phyloP scores from a whole-genome alignment of 192 early-diverging fungal genomes.

The Gorgonomyces haynaldii region DNA sequence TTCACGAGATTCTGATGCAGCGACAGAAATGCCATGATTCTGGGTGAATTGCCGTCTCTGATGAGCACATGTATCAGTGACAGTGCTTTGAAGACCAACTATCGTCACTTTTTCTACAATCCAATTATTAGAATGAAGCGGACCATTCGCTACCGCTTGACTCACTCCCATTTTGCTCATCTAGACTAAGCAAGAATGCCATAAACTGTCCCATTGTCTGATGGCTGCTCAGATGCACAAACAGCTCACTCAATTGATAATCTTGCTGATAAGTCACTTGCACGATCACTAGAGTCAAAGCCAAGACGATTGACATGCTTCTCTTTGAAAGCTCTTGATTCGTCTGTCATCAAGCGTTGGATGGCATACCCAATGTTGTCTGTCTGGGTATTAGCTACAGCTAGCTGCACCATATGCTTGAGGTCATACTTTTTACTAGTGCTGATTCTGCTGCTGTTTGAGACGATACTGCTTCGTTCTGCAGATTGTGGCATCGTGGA shows the following conservation, averaged over 20 bases:
- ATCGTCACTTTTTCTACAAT: constrained; percentile 40
- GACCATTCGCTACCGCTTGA: constrained; percentile 12
- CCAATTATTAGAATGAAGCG: constrained; percentile 35
- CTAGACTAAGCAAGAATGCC: too few relatives aligned
- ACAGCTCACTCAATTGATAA: too few relatives aligned
- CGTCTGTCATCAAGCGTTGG: constrained; percentile 32
- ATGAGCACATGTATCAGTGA: constrained; percentile 62
- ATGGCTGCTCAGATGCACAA: too few relatives aligned
- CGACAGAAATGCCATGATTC: constrained; percentile 43
- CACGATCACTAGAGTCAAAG: constrained; percentile 22
- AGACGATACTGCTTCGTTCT: too few relatives aligned
- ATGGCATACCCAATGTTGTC: too few relatives aligned
- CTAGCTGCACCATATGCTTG: too few relatives aligned
- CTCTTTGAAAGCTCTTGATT: constrained; percentile 34
- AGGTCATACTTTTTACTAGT: too few relatives aligned
- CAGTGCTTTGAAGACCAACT: constrained; percentile 59
- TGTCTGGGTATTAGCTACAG: too few relatives aligned
- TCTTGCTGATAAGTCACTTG: constrained; percentile 24
- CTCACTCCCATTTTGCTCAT: too few relatives aligned
- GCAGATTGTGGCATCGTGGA: too few relatives aligned
- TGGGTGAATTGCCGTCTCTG: constrained; percentile 52
- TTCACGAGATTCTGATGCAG: constrained; percentile 22
- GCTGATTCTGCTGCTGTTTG: too few relatives aligned
- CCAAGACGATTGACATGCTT: constrained; percentile 35
- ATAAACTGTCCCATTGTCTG: too few relatives aligned